These are phyloP conservation scores for Casuarina glauca DNA, from an alignment of 306 rosid genomes.

Conservation along the genomic window DNA sequence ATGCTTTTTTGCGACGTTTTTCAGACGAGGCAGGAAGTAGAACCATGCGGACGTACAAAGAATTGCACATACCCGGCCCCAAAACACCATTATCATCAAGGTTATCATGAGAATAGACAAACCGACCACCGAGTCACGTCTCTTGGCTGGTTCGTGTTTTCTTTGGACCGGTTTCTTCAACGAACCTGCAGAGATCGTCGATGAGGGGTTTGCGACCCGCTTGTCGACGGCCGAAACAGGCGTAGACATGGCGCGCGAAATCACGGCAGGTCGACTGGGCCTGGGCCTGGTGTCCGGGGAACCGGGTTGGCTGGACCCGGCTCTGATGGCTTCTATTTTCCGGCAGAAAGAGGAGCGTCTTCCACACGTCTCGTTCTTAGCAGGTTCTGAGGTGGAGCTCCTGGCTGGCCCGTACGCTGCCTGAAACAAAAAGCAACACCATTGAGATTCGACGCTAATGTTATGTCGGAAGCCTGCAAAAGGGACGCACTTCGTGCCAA, in stretches of 20 bases:
- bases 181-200: slow-evolving; percentile 12
- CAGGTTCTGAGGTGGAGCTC: slow-evolving; percentile 20
- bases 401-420: background rate
- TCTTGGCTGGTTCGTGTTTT: background rate
- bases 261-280: background rate
- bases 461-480: no score
- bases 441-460: background rate
- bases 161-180: background rate
- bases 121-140: slow-evolving; percentile 43
- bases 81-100: slow-evolving; percentile 45
- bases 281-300: slow-evolving; percentile 15
- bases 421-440: slow-evolving; percentile 2
- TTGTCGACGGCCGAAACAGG: slow-evolving; percentile 18
- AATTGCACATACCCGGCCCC: slow-evolving; percentile 73
- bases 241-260: background rate
- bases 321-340: slow-evolving; percentile 26
- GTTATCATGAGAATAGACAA: slow-evolving; percentile 54
- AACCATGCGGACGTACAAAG: slow-evolving; percentile 68
- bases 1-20: background rate
- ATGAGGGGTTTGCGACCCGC: background rate
- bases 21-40: slow-evolving; percentile 47
- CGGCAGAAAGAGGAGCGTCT: slow-evolving; percentile 27
- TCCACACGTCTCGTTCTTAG: slow-evolving; percentile 38
- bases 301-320: slow-evolving; percentile 24
- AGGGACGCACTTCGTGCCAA: background rate